These are phyloP conservation scores for Artemisia tridentata DNA, from an alignment of 129 eudicot species.

Conservation along the genomic window DNA sequence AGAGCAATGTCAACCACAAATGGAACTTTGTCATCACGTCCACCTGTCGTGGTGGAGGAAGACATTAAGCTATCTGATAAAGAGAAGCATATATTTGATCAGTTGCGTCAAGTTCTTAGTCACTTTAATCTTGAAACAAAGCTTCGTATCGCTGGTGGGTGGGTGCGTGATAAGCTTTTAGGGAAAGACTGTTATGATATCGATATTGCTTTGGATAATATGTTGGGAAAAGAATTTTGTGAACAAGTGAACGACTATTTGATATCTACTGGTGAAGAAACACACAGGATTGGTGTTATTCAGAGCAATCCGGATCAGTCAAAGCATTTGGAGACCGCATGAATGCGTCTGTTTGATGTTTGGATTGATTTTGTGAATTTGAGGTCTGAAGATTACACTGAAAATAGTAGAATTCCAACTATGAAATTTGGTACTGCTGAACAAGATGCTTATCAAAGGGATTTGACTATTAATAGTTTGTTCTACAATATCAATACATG, in stretches of 20 bases:
- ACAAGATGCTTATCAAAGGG: too few relatives aligned
- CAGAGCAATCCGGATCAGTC: slow-evolving; percentile 98
- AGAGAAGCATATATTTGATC: slow-evolving; percentile 69
- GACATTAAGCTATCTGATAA: slow-evolving; percentile 56
- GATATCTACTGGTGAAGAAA: slow-evolving; percentile 60
- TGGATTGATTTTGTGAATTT: slow-evolving; percentile 97
- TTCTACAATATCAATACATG: too few relatives aligned
- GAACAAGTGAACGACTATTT: slow-evolving; percentile 82
- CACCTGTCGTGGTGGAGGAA: slow-evolving; percentile 33
- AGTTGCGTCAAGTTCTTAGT: slow-evolving; percentile 61
- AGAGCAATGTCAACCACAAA: slow-evolving; percentile 23
- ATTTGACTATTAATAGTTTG: too few relatives aligned
- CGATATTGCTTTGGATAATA: slow-evolving; percentile 89
- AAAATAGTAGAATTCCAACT: slow-evolving; percentile 14
- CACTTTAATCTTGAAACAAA: too few relatives aligned
- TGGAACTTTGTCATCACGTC: slow-evolving; percentile 5
- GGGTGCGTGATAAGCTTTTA: slow-evolving; percentile 97
- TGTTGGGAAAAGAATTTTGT: slow-evolving; percentile 85
- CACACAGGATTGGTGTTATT: slow-evolving; percentile 70
- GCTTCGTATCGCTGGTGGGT: slow-evolving; percentile 98
- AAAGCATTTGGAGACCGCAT: slow-evolving; percentile 95
- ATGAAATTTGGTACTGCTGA: too few relatives aligned
- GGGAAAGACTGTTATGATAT: slow-evolving; percentile 96
- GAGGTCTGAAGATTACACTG: slow-evolving; percentile 64
- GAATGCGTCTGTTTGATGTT: slow-evolving; percentile 74